A percentile compares a stretch with the other conserved stretches of the same genome.
phyloP scores from a whole-genome alignment of 2,329 filamentous ascomycete species.

The Sclerotinia borealis region DNA sequence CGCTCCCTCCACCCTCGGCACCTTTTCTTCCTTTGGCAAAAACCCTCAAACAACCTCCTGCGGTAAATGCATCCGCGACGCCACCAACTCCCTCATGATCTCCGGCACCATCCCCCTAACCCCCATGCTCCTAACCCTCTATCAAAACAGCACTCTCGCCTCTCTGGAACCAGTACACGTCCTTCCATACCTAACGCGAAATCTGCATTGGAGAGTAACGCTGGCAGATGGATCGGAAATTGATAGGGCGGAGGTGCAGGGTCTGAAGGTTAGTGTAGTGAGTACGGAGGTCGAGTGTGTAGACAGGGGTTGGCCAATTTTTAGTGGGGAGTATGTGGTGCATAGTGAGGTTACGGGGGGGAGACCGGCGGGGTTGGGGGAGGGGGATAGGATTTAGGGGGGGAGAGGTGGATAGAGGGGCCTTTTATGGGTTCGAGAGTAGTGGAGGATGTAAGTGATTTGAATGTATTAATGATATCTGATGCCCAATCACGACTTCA shows the following conservation, averaged over 20 bases:
- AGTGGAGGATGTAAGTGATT: too few species aligned
- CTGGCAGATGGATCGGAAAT: conserved; percentile 23
- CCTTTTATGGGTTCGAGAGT: too few species aligned
- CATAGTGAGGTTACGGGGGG: conserved; percentile 29
- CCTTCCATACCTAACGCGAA: conserved; percentile 28
- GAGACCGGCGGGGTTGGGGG: conserved; percentile 19
- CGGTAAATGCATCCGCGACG: conserved; percentile 31
- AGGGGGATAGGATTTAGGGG: conserved; percentile 7
- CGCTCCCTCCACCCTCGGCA: conserved; percentile 36
- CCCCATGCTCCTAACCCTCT: conserved; percentile 30
- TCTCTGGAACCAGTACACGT: conserved; percentile 31
- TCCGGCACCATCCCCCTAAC: conserved; percentile 38
- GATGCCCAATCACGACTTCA: too few species aligned
- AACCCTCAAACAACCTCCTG: conserved; percentile 31
- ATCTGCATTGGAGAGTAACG: conserved; percentile 30
- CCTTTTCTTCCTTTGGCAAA: conserved; percentile 35
- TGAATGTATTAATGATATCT: too few species aligned
- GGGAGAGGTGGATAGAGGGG: too few species aligned
- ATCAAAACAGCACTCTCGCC: conserved; percentile 27
- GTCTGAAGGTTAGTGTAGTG: conserved; percentile 28
- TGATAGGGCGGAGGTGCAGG: conserved; percentile 23
- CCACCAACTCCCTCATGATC: conserved; percentile 28
- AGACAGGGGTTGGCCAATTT: conserved; percentile 19
- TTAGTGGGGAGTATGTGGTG: conserved; percentile 28
- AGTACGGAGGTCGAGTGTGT: conserved; percentile 23